phyloP scores from a whole-genome alignment of 2,329 filamentous ascomycete genomes.

The Penicillium sp. region DNA sequence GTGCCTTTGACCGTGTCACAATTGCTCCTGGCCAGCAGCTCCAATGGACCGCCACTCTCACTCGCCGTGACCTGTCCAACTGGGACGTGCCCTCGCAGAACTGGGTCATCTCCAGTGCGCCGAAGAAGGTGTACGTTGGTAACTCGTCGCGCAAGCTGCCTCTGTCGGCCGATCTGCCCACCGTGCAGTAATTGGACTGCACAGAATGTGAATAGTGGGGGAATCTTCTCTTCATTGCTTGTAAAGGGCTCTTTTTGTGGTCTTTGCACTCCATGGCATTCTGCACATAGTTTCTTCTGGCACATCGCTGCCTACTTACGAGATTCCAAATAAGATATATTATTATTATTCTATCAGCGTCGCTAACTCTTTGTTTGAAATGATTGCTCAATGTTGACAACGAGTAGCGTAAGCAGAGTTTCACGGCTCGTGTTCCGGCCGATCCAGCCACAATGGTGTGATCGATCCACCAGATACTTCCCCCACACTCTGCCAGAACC shows the following conservation, averaged over 20 bases:
- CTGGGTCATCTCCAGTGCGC: conserved; percentile 68
- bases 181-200: conserved; percentile 22
- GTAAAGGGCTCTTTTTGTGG: not conserved
- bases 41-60: conserved; percentile 69
- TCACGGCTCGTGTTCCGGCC: not conserved
- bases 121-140: conserved; percentile 64
- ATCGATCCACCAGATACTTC: not conserved
- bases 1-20: conserved; percentile 77
- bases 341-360: not conserved
- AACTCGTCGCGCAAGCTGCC: conserved; percentile 60
- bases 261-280: not conserved
- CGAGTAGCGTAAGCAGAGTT: not conserved
- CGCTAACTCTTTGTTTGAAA: too few species aligned
- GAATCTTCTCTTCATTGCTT: not conserved
- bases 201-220: not conserved
- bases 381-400: not conserved
- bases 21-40: conserved; percentile 69
- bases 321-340: not conserved
- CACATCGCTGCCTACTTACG: not conserved
- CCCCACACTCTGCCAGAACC: not conserved
- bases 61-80: conserved; percentile 79
- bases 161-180: conserved; percentile 45
- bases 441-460: conserved; percentile 1
- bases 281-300: not conserved
- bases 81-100: conserved; percentile 82